Evolutionary conservation across 2,329 filamentous ascomycete species (phyloP), one percentile per base, ranked within the genome.

Genomic region (Purpureocillium lavendulum): DNA sequence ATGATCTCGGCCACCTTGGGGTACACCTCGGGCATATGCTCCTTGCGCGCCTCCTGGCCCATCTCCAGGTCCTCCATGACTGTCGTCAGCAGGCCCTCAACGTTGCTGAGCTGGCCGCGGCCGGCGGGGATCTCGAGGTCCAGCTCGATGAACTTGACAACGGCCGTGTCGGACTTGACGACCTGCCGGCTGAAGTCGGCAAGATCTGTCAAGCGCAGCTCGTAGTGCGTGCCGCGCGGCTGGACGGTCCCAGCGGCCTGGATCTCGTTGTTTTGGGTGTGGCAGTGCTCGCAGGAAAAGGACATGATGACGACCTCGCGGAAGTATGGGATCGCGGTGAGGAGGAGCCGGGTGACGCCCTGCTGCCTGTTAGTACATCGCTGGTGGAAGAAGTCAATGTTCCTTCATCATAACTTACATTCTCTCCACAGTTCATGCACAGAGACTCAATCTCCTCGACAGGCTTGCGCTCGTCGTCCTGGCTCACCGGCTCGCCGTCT

Each of bases 221-320:
- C 82, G 65, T 90, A 95, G 58, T 84, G 86, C 15, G 79, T 73
- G 39, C 92, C 92, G 54, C 86, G 86, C 52, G 88, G 83, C 65
- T 97, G 92, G 45, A 97, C 90, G 52, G 88, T 79, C 45, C 88
- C 88, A 21, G 92, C 92, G 8, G 89, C 81, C 59, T 96, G 90
- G 52, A 98, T 84, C 54, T 96, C 90, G 61, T 89, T 89, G 69
- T 97, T 95, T 49, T 84, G 80, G 65, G 90, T 83, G 57, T 80
- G 71, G 68, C 92, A 98, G 64, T 96, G 79, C 6, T 87, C 80
- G 70, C 92, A 98, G 49, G 78, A 77, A 64, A 98, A 98, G 46
- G 90, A 97, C 82, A 96, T 95, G 62, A 98, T 78, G 54, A 98
- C 87, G 47, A 98, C 82, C 62, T 98, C 90, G 67, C 88, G 87